A percentile compares a stretch with the other conserved stretches of the same genome.
phyloP scores from a whole-genome alignment of 2,329 filamentous ascomycete species.

The Colletotrichum musae region DNA sequence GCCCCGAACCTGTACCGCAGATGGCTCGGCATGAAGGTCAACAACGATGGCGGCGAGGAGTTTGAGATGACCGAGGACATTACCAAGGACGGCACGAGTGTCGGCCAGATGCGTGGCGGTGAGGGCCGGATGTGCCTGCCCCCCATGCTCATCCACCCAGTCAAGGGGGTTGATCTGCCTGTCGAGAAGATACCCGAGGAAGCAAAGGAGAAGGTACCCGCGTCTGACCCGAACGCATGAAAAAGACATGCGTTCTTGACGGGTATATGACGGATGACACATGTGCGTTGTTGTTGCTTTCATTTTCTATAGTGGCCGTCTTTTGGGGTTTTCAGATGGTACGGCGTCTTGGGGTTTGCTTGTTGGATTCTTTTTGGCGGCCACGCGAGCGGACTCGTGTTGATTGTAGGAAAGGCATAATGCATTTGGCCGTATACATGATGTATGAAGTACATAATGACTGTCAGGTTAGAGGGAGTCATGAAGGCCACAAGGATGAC shows the following conservation, averaged over 20 bases:
- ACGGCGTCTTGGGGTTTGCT: constrained; percentile 38
- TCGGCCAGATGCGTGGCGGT: constrained; percentile 72
- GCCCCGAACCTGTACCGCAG: constrained; percentile 84
- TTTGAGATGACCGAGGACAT: constrained; percentile 74
- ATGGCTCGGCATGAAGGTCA: constrained; percentile 87
- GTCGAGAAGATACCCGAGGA: constrained; percentile 70
- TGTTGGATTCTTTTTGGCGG: constrained; percentile 36
- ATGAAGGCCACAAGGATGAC: constrained; percentile 29
- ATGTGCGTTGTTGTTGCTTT: constrained; percentile 22
- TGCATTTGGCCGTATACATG: constrained; percentile 34
- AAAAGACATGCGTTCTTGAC: neutral
- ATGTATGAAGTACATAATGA: constrained; percentile 41
- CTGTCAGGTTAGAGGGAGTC: constrained; percentile 39
- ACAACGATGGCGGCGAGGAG: constrained; percentile 84
- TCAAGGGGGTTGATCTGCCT: constrained; percentile 81
- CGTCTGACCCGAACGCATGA: constrained; percentile 66
- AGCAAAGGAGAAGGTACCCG: constrained; percentile 57
- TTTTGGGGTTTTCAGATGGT: constrained; percentile 35
- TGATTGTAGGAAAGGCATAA: constrained; percentile 38
- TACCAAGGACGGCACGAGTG: constrained; percentile 64
- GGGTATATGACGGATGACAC: constrained; percentile 29
- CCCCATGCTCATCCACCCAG: constrained; percentile 89
- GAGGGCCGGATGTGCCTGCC: constrained; percentile 93
- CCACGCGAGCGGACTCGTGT: constrained; percentile 24
- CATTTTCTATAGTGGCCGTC: constrained; percentile 23